Conservation (phyloP, 352 stramenopile genomes). For the Pythium sukuiense region DNA sequence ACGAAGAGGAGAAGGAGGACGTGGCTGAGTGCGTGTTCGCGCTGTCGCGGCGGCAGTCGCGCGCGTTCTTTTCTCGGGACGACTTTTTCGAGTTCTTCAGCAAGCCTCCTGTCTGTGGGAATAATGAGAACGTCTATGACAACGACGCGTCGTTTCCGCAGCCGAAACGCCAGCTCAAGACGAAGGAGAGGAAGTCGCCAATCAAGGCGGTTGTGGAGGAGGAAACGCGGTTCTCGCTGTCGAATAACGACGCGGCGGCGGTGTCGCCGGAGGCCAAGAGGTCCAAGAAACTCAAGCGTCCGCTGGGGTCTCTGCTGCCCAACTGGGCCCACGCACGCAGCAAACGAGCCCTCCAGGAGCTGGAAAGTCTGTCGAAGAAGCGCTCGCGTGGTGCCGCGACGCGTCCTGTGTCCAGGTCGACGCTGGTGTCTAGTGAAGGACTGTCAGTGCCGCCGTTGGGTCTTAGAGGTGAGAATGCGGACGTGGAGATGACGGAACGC, state of each 20-base stretch:
- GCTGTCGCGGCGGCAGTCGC: constrained; percentile 41
- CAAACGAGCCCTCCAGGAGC: constrained; percentile 63
- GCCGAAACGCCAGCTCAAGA: not conserved
- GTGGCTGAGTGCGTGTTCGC: constrained; percentile 42
- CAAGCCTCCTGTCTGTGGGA: not conserved
- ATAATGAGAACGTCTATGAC: constrained; percentile 23
- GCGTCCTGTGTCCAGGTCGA: not conserved
- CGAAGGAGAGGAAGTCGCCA: not conserved
- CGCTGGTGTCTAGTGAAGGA: too few species aligned
- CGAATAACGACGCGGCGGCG: constrained; percentile 23
- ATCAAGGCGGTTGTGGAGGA: not conserved
- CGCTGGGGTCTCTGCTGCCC: constrained; percentile 42
- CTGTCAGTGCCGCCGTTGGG: constrained; percentile 6
- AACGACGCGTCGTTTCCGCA: not conserved
- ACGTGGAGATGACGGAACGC: not conserved
- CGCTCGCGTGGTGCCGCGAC: not conserved
- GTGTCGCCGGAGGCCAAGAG: constrained; percentile 9
- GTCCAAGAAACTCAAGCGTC: constrained; percentile 25
- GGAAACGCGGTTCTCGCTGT: constrained; percentile 18
- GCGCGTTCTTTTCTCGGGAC: constrained; percentile 49
- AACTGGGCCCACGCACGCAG: constrained; percentile 65
- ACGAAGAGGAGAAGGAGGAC: constrained; percentile 32
- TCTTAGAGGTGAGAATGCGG: not conserved
- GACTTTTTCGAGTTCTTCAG: constrained; percentile 58
- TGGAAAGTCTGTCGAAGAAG: constrained; percentile 37